A percentile compares a stretch with the other conserved stretches of the same genome.
These are phyloP conservation scores for Sporothrix schenckii DNA, from an alignment of 2,329 filamentous ascomycete genomes.

Conservation along the genomic window DNA sequence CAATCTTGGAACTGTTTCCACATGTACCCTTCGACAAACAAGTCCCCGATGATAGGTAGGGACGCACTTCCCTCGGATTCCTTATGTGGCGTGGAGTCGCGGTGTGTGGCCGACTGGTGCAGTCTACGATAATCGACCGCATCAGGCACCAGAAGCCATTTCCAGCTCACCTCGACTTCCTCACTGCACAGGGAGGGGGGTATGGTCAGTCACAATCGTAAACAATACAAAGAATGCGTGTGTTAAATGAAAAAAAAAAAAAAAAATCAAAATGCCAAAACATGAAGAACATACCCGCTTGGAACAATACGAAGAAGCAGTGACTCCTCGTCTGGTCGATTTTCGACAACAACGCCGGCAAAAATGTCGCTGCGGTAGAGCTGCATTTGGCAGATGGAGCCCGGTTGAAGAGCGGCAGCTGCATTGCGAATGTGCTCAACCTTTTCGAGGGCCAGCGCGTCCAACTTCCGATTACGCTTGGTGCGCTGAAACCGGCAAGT, in stretches of 20 bases:
- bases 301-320: constrained; percentile 82
- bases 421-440: constrained; percentile 69
- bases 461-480: constrained; percentile 77
- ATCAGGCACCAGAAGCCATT: constrained; percentile 76
- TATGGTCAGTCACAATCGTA: neutral
- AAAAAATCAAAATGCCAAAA: neutral
- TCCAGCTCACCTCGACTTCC: constrained; percentile 78
- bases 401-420: constrained; percentile 67
- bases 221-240: no score
- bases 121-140: constrained; percentile 69
- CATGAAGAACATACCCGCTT: constrained; percentile 67
- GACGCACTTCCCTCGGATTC: constrained; percentile 56
- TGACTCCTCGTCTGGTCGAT: constrained; percentile 72
- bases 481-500: constrained; percentile 92
- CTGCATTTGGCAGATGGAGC: constrained; percentile 86
- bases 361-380: constrained; percentile 84
- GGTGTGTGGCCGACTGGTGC: constrained; percentile 73
- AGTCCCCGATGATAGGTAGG: constrained; percentile 63
- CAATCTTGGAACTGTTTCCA: constrained; percentile 80
- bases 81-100: constrained; percentile 54
- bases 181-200: constrained; percentile 61
- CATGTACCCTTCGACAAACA: constrained; percentile 67
- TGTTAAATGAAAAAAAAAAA: neutral
- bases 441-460: constrained; percentile 69
- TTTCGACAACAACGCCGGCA: constrained; percentile 85